Conservation (phyloP, 345 rosid genomes). For the Aethionema arabicum region DNA sequence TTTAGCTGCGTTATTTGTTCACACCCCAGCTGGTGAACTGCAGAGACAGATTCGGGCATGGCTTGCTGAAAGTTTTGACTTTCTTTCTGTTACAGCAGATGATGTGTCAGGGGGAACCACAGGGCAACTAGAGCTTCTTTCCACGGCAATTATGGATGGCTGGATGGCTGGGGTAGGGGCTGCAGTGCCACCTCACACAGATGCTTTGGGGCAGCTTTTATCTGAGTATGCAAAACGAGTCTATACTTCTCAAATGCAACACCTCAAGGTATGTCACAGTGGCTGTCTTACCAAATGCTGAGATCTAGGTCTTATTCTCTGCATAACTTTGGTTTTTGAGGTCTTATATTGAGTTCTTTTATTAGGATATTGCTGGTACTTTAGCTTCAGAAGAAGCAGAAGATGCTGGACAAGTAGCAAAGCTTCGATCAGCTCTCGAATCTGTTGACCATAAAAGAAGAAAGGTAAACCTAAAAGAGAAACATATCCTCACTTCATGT, state of each 20-base stretch:
- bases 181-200: constrained; percentile 92
- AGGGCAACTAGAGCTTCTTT: constrained; percentile 97
- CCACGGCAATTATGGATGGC: constrained; percentile 99
- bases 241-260: constrained; percentile 90
- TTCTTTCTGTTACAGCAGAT: constrained; percentile 84
- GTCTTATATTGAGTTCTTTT: constrained; percentile 3
- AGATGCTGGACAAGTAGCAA: constrained; percentile 80
- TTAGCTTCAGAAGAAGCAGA: constrained; percentile 89
- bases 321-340: constrained; percentile 21
- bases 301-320: neutral
- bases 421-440: constrained; percentile 92
- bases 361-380: constrained; percentile 93
- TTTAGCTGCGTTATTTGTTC: constrained; percentile 95
- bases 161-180: constrained; percentile 99
- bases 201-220: constrained; percentile 94
- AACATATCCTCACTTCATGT: neutral
- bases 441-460: constrained; percentile 96
- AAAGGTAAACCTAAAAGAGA: constrained; percentile 53
- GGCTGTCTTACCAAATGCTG: neutral
- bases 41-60: constrained; percentile 94
- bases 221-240: constrained; percentile 94
- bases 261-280: constrained; percentile 65
- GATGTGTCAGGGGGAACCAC: constrained; percentile 76
- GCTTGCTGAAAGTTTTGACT: constrained; percentile 94
- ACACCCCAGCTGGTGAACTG: constrained; percentile 97